Evolutionary conservation across 495 filamentous ascomycete species (phyloP).

Genomic region (Staphylotrichum longicolle): DNA sequence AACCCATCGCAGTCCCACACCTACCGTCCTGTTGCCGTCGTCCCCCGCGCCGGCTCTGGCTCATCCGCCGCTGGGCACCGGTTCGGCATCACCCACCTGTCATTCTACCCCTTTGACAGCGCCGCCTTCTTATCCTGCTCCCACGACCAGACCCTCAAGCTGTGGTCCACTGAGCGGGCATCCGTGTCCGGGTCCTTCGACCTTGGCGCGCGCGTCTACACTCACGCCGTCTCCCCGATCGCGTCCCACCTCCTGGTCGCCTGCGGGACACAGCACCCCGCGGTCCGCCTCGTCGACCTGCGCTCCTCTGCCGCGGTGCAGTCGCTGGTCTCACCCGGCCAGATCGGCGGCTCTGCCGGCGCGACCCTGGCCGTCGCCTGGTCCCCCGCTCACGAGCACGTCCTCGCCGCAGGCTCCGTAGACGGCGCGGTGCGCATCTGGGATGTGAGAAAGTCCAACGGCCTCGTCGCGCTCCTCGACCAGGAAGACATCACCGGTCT

Average conservation of each 20-base stretch:
- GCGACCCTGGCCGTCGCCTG: slow-evolving; percentile 72
- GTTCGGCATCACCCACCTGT: slow-evolving; percentile 78
- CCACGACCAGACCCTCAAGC: slow-evolving; percentile 78
- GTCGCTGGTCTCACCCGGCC: slow-evolving; percentile 54
- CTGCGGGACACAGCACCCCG: slow-evolving; percentile 76
- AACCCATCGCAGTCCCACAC: slow-evolving; percentile 41
- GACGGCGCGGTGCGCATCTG: slow-evolving; percentile 81
- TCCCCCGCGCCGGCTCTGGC: slow-evolving; percentile 27
- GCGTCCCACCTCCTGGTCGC: slow-evolving; percentile 73
- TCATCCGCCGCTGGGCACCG: slow-evolving; percentile 53
- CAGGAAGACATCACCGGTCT: slow-evolving; percentile 74
- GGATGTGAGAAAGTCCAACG: slow-evolving; percentile 74
- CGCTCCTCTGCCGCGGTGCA: slow-evolving; percentile 74
- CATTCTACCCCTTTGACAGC: slow-evolving; percentile 85
- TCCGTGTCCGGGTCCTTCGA: slow-evolving; percentile 63
- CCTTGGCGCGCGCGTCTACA: slow-evolving; percentile 68
- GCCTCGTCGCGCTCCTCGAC: slow-evolving; percentile 71
- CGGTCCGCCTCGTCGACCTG: slow-evolving; percentile 78
- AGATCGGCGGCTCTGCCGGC: slow-evolving; percentile 55
- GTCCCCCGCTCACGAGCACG: slow-evolving; percentile 73
- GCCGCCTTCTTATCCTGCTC: slow-evolving; percentile 76
- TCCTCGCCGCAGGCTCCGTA: slow-evolving; percentile 72
- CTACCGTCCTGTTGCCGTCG: slow-evolving; percentile 48
- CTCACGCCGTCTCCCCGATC: slow-evolving; percentile 71
- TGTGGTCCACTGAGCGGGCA: slow-evolving; percentile 67